Percentiles rank a stretch among this genome's conserved stretches.
Conservation (phyloP, 352 stramenopile species). For the Blastocystis sp. region DNA sequence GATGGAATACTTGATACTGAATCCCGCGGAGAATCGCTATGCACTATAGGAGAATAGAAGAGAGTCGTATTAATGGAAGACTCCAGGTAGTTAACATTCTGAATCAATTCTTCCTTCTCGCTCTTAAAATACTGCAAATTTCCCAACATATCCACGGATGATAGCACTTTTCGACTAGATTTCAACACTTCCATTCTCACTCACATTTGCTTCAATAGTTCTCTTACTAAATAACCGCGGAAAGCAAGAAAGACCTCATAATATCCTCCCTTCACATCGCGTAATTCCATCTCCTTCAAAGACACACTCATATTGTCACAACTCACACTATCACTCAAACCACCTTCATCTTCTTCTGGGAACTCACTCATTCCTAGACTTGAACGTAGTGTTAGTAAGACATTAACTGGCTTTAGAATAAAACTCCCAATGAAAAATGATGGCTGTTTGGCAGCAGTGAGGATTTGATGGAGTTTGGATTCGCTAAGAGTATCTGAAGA, state of each 20-base stretch:
- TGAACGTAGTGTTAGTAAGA: conserved; percentile 23
- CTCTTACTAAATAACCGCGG: conserved; percentile 37
- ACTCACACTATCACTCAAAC: not conserved
- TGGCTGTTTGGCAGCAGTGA: not conserved
- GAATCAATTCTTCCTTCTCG: conserved; percentile 22
- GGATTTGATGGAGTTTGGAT: not conserved
- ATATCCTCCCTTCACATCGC: conserved; percentile 27
- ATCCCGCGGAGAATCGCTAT: not conserved
- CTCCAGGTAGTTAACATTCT: conserved; percentile 59
- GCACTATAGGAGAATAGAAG: not conserved
- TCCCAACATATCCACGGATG: conserved; percentile 32
- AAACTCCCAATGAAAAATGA: conserved; percentile 45
- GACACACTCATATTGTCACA: conserved; percentile 48
- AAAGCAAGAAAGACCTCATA: conserved; percentile 5
- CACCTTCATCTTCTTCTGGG: not conserved
- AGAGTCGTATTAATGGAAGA: conserved; percentile 1
- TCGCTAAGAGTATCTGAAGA: not conserved
- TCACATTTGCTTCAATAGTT: conserved; percentile 58
- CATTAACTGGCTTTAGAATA: not conserved
- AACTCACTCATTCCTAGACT: not conserved
- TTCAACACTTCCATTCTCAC: not conserved
- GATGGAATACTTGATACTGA: not conserved
- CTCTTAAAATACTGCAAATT: conserved; percentile 57
- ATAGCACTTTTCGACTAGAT: conserved; percentile 14
- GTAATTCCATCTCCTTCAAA: conserved; percentile 20